Percentiles rank a stretch among this genome's conserved stretches.
Conservation (phyloP, 169 alveolate species). For the Cryptosporidium felis region DNA sequence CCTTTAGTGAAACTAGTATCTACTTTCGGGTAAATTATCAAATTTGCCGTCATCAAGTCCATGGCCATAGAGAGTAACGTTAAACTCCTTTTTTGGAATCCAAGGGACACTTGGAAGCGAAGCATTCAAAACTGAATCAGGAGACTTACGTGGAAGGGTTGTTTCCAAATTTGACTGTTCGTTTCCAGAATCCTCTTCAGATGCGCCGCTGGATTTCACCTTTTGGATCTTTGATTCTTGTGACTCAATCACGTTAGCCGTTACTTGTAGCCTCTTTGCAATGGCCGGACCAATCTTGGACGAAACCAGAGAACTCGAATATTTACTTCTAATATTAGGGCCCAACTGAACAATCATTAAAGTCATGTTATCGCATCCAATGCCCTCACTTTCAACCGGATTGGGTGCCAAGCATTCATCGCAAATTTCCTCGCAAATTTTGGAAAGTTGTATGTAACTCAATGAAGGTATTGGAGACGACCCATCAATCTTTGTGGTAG, state of each 20-base stretch:
- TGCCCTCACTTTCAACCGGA: constrained; percentile 87
- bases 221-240: background rate
- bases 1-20: too few species aligned
- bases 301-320: constrained; percentile 19
- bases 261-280: constrained; percentile 40
- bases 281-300: constrained; percentile 47
- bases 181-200: background rate
- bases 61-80: constrained; percentile 47
- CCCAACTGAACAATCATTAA: constrained; percentile 84
- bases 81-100: constrained; percentile 69
- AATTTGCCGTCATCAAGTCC: constrained; percentile 69
- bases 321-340: constrained; percentile 73
- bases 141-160: constrained; percentile 3
- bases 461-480: constrained; percentile 53
- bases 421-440: constrained; percentile 86
- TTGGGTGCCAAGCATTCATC: constrained; percentile 88
- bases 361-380: constrained; percentile 96
- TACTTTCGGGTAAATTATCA: constrained; percentile 42
- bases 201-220: background rate
- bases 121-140: constrained; percentile 27
- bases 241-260: constrained; percentile 32
- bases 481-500: constrained; percentile 19
- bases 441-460: constrained; percentile 74
- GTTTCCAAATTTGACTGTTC: constrained; percentile 4
- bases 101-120: constrained; percentile 66